Conservation (phyloP, 164 flowering plant species). For the Vitis rupestris region DNA sequence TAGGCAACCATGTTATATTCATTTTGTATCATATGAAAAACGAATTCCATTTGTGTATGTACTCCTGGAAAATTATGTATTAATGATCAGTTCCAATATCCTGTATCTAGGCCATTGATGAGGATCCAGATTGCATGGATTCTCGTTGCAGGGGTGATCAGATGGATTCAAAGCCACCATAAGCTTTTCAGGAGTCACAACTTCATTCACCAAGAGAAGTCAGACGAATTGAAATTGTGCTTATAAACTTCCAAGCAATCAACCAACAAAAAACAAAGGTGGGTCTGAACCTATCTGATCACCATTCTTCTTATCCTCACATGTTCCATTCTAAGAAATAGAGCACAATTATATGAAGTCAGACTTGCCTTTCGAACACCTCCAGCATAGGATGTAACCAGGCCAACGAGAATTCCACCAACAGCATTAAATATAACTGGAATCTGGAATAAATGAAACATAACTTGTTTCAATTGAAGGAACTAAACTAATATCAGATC, state of each 20-base stretch:
- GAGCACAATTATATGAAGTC: background rate
- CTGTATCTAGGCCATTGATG: background rate
- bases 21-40: no score
- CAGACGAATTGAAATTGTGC: background rate
- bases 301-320: background rate
- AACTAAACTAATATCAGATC: background rate
- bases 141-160: no score
- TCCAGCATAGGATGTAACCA: conserved; percentile 86
- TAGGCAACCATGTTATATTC: no score
- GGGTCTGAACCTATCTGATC: background rate
- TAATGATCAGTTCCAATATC: background rate
- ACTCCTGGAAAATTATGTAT: no score
- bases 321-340: background rate
- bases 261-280: background rate
- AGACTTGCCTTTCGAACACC: conserved; percentile 87
- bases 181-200: background rate
- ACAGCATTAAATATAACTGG: conserved; percentile 79
- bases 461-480: background rate
- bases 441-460: conserved; percentile 49
- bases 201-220: background rate
- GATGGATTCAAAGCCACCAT: background rate
- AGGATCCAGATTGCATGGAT: background rate
- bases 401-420: conserved; percentile 98
- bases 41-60: no score
- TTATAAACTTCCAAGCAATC: background rate